Evolutionary conservation across 2,329 filamentous ascomycete genomes (phyloP).

Genomic region (Penicillium sp.): DNA sequence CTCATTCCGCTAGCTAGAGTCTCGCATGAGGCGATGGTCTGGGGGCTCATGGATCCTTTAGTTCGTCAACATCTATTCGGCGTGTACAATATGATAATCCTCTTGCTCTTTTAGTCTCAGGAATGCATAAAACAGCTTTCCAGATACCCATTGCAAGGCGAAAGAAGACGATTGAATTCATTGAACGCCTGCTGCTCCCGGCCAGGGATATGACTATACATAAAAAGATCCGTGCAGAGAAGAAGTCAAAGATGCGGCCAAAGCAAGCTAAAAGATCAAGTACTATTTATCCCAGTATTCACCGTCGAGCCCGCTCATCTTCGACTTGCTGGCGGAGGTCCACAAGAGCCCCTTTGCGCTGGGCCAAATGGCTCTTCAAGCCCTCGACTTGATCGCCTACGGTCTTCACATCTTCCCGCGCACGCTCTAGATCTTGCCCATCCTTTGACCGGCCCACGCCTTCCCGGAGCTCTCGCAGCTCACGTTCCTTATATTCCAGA

Average conservation of each 20-base stretch:
- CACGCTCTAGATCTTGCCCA: slow-evolving; percentile 70
- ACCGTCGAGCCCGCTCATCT: slow-evolving; percentile 66
- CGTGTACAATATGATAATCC: no score
- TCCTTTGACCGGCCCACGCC: slow-evolving; percentile 53
- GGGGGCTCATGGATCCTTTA: no score
- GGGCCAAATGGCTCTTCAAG: slow-evolving; percentile 75
- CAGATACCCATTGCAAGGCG: background rate
- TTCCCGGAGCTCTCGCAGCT: slow-evolving; percentile 70
- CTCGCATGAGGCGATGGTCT: no score
- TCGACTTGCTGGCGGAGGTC: slow-evolving; percentile 80
- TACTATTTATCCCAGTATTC: no score
- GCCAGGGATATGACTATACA: slow-evolving; percentile 36
- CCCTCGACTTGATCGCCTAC: slow-evolving; percentile 95
- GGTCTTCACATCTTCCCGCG: slow-evolving; percentile 80
- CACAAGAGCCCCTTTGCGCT: slow-evolving; percentile 70
- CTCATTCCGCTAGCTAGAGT: no score
- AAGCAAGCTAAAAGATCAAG: no score
- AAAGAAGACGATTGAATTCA: slow-evolving; percentile 15
- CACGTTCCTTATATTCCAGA: slow-evolving; percentile 86
- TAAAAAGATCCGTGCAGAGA: slow-evolving; percentile 18
- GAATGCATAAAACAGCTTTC: no score
- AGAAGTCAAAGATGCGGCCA: slow-evolving; percentile 12
- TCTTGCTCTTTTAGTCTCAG: no score
- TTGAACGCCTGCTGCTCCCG: slow-evolving; percentile 36
- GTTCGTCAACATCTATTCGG: no score